Conservation (phyloP, 257 asterid species). For the Gentiana dahurica region DNA sequence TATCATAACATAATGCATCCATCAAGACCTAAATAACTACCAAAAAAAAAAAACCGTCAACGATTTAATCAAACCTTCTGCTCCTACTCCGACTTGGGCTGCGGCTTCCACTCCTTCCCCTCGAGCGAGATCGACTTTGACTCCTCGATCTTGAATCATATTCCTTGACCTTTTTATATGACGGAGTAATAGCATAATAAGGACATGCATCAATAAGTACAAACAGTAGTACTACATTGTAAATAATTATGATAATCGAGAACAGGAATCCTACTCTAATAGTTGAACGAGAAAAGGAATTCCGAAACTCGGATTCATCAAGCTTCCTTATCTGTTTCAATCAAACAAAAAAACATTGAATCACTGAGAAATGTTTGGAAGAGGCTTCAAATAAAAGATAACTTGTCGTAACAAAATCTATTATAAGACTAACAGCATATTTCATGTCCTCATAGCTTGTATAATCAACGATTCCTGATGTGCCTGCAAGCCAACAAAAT, state of each 20-base stretch:
- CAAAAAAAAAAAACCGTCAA: neutral
- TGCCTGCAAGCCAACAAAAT: constrained; percentile 37
- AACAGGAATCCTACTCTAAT: constrained; percentile 45
- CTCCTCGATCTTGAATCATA: constrained; percentile 75
- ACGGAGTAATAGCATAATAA: neutral
- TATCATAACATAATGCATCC: neutral
- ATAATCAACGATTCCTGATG: constrained; percentile 88
- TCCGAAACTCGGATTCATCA: constrained; percentile 85
- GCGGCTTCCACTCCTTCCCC: constrained; percentile 65
- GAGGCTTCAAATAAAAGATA: neutral
- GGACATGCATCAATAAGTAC: neutral
- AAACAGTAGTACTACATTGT: neutral
- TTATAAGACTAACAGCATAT: constrained; percentile 56
- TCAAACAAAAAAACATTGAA: neutral
- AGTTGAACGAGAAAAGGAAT: constrained; percentile 76
- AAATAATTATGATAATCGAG: neutral
- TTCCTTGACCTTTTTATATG: constrained; percentile 61
- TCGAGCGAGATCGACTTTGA: constrained; percentile 55
- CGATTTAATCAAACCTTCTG: constrained; percentile 37
- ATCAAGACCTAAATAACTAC: neutral
- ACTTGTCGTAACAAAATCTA: neutral
- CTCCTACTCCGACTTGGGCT: constrained; percentile 83
- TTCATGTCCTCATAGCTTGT: constrained; percentile 81
- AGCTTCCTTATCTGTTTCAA: constrained; percentile 71
- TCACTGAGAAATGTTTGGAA: neutral